Conservation (phyloP, 108 stramenopile genomes). For the Cyclotella cryptica region DNA sequence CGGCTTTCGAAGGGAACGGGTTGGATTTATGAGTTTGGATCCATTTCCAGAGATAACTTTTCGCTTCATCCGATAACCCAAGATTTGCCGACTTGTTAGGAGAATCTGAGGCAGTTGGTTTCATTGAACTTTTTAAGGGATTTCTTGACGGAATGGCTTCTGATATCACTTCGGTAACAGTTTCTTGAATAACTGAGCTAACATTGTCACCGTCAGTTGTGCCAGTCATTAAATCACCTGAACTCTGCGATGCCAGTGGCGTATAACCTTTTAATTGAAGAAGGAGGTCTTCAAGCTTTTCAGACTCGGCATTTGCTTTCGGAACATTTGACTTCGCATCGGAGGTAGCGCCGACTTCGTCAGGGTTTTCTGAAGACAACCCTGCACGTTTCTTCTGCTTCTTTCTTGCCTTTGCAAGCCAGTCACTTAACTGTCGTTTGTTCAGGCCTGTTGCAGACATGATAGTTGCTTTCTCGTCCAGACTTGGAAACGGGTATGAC, state of each 20-base stretch:
- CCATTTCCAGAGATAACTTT: slow-evolving; percentile 46
- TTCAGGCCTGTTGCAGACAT: slow-evolving; percentile 46
- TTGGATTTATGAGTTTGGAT: slow-evolving; percentile 31
- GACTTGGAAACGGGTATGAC: slow-evolving; percentile 35
- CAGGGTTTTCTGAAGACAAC: background rate
- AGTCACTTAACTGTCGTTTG: slow-evolving; percentile 45
- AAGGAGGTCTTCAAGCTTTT: slow-evolving; percentile 6
- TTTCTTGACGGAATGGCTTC: background rate
- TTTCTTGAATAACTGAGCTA: background rate
- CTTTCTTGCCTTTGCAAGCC: slow-evolving; percentile 46
- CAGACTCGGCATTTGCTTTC: slow-evolving; percentile 8
- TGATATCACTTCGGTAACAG: background rate
- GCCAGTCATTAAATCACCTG: background rate
- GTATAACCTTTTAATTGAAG: slow-evolving; percentile 7
- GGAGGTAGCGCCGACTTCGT: background rate
- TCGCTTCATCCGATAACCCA: slow-evolving; percentile 39
- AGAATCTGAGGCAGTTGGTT: background rate
- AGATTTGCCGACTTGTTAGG: background rate
- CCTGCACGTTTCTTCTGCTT: slow-evolving; percentile 25
- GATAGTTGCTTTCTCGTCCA: slow-evolving; percentile 30
- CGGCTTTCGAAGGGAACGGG: slow-evolving; percentile 47
- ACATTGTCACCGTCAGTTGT: background rate
- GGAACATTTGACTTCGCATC: background rate
- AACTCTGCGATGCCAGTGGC: background rate
- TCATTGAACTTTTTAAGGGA: background rate